Percentiles rank a stretch among this genome's conserved stretches.
Evolutionary conservation across 2,329 filamentous ascomycete species (phyloP).

Genomic region (Metarhizium rileyi): DNA sequence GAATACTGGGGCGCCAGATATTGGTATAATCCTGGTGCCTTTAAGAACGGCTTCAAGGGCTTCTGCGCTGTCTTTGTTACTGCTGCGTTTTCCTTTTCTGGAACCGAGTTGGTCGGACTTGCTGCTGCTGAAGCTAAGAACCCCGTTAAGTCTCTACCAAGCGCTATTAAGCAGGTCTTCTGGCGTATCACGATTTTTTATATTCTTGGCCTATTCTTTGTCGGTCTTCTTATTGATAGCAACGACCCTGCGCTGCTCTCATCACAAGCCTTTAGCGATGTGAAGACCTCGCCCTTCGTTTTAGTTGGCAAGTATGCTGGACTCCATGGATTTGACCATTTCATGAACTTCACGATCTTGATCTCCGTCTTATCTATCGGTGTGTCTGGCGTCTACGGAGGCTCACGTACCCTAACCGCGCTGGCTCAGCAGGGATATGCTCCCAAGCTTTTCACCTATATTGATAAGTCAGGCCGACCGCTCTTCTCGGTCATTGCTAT

Average conservation of each 20-base stretch:
- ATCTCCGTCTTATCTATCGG: constrained; percentile 50
- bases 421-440: constrained; percentile 50
- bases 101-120: constrained; percentile 53
- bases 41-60: constrained; percentile 65
- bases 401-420: constrained; percentile 48
- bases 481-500: constrained; percentile 37
- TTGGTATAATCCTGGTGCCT: constrained; percentile 44
- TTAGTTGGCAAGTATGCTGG: constrained; percentile 45
- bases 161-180: constrained; percentile 72
- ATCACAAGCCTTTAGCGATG: constrained; percentile 29
- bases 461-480: constrained; percentile 48
- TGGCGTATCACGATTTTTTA: constrained; percentile 50
- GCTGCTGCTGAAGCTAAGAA: constrained; percentile 47
- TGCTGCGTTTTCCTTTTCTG: constrained; percentile 63
- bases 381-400: constrained; percentile 49
- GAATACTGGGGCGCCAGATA: constrained; percentile 40
- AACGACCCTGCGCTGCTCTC: constrained; percentile 35
- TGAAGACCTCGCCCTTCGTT: constrained; percentile 43
- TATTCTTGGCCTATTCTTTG: constrained; percentile 40
- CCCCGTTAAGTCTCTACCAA: constrained; percentile 63
- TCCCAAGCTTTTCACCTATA: constrained; percentile 44
- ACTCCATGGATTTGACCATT: constrained; percentile 39
- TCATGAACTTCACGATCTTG: constrained; percentile 51
- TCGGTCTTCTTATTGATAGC: constrained; percentile 39
- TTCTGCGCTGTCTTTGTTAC: constrained; percentile 64